Evolutionary conservation across 768 basidiomycete species (phyloP).

Genomic region (Lentinula aciculospora): DNA sequence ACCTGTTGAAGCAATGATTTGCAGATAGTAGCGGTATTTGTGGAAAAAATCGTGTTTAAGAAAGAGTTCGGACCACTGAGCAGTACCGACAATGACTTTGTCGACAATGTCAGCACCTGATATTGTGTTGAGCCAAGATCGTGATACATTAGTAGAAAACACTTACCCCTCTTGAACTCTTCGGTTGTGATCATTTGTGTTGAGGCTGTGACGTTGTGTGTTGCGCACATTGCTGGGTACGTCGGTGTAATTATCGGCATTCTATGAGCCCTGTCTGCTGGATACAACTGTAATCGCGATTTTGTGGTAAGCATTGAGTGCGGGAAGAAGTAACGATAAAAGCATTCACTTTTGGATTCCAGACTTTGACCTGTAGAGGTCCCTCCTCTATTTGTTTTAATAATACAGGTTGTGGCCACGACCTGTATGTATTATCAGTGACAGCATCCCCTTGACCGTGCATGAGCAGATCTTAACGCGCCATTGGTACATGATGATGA

Average conservation of each 20-base stretch:
- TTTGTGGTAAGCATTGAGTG: slow-evolving; percentile 3
- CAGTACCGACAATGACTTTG: slow-evolving; percentile 78
- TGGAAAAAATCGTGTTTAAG: slow-evolving; percentile 95
- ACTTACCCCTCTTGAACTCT: slow-evolving; percentile 86
- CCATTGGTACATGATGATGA: slow-evolving; percentile 98
- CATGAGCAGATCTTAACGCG: slow-evolving; percentile 25
- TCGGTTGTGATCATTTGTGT: slow-evolving; percentile 95
- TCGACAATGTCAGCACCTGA: slow-evolving; percentile 91
- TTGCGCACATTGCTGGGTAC: slow-evolving; percentile 98
- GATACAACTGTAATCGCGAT: slow-evolving; percentile 76
- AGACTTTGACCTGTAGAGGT: slow-evolving; percentile 87
- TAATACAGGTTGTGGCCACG: slow-evolving; percentile 98
- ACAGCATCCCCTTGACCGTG: neutral
- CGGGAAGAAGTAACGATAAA: neutral
- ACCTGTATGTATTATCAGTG: slow-evolving; percentile 43
- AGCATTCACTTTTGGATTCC: slow-evolving; percentile 85
- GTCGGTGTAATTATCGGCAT: slow-evolving; percentile 99
- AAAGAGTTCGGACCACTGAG: slow-evolving; percentile 92
- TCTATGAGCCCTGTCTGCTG: slow-evolving; percentile 86
- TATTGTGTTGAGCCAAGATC: neutral
- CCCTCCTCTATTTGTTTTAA: slow-evolving; percentile 96
- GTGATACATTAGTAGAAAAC: neutral
- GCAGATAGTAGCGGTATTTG: slow-evolving; percentile 93
- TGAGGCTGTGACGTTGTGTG: slow-evolving; percentile 94
- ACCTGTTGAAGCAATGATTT: slow-evolving; percentile 89